Percentiles rank a stretch among this genome's conserved stretches.
Evolutionary conservation across 345 rosid species (phyloP).

Genomic region (Microcos paniculata): DNA sequence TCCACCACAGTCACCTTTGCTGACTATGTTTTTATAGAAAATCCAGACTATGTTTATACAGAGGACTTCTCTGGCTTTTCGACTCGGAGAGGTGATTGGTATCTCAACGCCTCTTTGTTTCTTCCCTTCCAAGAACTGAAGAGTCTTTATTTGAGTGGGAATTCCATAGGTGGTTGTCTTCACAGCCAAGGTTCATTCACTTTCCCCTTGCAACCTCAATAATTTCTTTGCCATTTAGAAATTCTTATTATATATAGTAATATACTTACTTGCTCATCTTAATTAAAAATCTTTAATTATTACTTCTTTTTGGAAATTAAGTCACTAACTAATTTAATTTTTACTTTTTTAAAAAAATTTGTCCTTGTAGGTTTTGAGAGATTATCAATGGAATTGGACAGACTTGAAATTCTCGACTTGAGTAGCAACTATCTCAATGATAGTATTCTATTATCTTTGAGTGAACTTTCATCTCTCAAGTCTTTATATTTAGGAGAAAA

Average conservation of each 20-base stretch:
- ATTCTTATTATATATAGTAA: too few relatives aligned
- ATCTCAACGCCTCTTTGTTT: conserved; percentile 9
- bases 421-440: not conserved
- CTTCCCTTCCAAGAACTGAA: conserved; percentile 10
- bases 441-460: not conserved
- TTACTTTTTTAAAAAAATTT: not conserved
- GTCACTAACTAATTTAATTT: not conserved
- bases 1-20: rapidly evolving
- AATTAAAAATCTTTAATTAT: not conserved
- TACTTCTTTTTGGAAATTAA: not conserved
- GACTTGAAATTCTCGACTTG: not conserved
- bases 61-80: too few relatives aligned
- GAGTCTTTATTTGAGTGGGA: not conserved
- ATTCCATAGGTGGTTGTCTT: not conserved
- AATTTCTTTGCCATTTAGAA: not conserved
- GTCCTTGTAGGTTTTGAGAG: not conserved
- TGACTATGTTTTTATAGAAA: too few relatives aligned
- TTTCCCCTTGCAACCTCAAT: too few relatives aligned
- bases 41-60: not conserved
- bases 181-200: not conserved
- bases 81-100: rapidly evolving
- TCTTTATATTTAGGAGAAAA: not conserved
- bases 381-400: not conserved
- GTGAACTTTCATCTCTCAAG: not conserved
- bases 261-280: not conserved